phyloP scores from a whole-genome alignment of 495 filamentous ascomycete genomes.

The Rusavskia elegans region DNA sequence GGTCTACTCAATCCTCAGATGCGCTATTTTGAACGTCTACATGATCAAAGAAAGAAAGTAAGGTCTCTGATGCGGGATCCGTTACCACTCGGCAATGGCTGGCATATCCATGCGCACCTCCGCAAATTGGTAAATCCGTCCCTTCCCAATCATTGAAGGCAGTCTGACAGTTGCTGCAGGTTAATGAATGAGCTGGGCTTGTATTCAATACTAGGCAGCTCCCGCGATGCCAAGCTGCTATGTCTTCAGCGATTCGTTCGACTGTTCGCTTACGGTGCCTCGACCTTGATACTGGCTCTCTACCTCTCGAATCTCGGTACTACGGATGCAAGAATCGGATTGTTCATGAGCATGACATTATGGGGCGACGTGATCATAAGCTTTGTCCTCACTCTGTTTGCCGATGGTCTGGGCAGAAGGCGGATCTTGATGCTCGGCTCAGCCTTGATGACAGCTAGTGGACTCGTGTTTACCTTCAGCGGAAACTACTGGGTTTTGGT shows the following conservation, averaged over 20 bases:
- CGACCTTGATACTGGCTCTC: slow-evolving; percentile 57
- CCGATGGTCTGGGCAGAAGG: slow-evolving; percentile 57
- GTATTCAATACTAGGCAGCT: slow-evolving; percentile 30
- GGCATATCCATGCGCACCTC: neutral
- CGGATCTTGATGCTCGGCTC: slow-evolving; percentile 55
- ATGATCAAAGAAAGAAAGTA: neutral
- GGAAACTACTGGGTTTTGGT: slow-evolving; percentile 64
- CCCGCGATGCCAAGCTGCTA: slow-evolving; percentile 54
- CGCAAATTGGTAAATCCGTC: too few relatives aligned
- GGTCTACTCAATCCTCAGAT: neutral
- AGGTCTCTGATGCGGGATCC: neutral
- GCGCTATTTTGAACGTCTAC: neutral
- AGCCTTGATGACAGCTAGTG: slow-evolving; percentile 48
- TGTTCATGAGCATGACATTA: slow-evolving; percentile 80
- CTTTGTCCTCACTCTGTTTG: slow-evolving; percentile 56
- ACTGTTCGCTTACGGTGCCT: slow-evolving; percentile 64
- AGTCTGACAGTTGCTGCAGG: neutral
- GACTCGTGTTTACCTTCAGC: slow-evolving; percentile 48
- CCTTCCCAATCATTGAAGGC: too few relatives aligned
- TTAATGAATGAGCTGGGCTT: slow-evolving; percentile 23
- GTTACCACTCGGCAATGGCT: neutral
- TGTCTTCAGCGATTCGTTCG: slow-evolving; percentile 61
- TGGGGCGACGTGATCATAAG: slow-evolving; percentile 67
- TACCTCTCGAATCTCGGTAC: slow-evolving; percentile 50
- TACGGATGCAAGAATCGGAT: slow-evolving; percentile 56